Percentiles rank a stretch among this genome's conserved stretches.
phyloP scores from a whole-genome alignment of 257 asterid genomes.

The Parsonsia alboflavescens region DNA sequence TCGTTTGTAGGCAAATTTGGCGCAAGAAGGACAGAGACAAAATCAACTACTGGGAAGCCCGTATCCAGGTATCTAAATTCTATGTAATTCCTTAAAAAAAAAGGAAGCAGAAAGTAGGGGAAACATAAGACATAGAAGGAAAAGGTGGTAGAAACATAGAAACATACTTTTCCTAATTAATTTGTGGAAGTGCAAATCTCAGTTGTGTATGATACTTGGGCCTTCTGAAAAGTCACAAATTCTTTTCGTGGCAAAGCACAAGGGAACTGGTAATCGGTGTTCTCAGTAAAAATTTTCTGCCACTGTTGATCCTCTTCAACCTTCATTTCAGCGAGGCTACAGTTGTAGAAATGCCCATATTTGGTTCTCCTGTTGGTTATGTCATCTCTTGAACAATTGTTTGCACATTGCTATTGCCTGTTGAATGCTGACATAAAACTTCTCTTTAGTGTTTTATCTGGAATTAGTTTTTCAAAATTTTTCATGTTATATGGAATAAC shows the following conservation, averaged over 20 bases:
- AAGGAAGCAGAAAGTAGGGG: not conserved
- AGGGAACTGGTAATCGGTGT: not conserved
- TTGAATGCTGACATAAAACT: not conserved
- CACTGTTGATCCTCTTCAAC: not conserved
- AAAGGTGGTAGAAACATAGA: not conserved
- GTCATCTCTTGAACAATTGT: not conserved
- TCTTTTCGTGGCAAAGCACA: too few relatives aligned
- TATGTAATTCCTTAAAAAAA: not conserved
- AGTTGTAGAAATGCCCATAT: not conserved
- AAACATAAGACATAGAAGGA: not conserved
- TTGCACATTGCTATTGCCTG: not conserved
- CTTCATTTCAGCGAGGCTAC: not conserved
- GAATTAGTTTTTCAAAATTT: not conserved
- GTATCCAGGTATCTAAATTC: conserved; percentile 35
- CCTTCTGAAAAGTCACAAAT: not conserved
- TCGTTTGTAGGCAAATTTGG: conserved; percentile 39
- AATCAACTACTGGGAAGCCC: conserved; percentile 29
- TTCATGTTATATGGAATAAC: not conserved
- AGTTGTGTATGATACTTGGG: not conserved
- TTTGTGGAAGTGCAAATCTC: not conserved
- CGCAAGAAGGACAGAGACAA: conserved; percentile 34
- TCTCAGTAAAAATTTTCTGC: not conserved
- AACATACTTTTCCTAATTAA: not conserved
- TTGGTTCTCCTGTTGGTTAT: not conserved
- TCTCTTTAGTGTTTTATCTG: not conserved